Evolutionary conservation across 2,329 filamentous ascomycete genomes (phyloP).

Genomic region (Coniochaeta hoffmannii): DNA sequence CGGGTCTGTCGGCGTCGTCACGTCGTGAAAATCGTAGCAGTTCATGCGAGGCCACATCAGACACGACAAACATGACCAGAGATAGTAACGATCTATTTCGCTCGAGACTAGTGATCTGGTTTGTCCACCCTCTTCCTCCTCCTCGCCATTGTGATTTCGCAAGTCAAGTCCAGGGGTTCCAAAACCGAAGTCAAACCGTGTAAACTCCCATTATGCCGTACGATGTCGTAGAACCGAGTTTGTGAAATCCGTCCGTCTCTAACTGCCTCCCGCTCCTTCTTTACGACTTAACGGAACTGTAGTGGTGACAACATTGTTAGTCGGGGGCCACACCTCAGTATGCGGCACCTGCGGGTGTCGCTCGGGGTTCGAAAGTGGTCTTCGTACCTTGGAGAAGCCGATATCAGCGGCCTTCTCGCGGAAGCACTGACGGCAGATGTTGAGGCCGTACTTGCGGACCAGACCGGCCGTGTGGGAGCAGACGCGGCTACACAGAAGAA

Average conservation of each 20-base stretch:
- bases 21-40: too few species aligned
- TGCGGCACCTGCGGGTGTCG: not conserved
- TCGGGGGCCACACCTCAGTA: not conserved
- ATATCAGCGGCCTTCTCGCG: conserved; percentile 67
- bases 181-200: conserved; percentile 8
- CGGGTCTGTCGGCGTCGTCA: too few species aligned
- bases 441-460: conserved; percentile 99
- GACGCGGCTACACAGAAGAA: conserved; percentile 49
- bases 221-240: conserved; percentile 7
- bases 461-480: conserved; percentile 96
- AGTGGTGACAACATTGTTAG: not conserved
- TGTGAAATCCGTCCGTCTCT: not conserved
- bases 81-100: conserved; percentile 1
- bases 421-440: conserved; percentile 78
- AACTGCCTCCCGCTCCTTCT: not conserved
- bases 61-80: not conserved
- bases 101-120: conserved; percentile 3
- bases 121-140: not conserved
- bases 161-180: conserved; percentile 8
- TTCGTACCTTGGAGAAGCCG: conserved; percentile 62
- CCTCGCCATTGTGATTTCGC: conserved; percentile 9
- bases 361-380: not conserved
- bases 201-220: conserved; percentile 11
- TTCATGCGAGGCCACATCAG: not conserved
- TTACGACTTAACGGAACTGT: conserved; percentile 1